Percentiles rank a stretch among this genome's conserved stretches.
phyloP scores from a whole-genome alignment of 176 grass and related monocot genomes.

The Paspalum vaginatum region DNA sequence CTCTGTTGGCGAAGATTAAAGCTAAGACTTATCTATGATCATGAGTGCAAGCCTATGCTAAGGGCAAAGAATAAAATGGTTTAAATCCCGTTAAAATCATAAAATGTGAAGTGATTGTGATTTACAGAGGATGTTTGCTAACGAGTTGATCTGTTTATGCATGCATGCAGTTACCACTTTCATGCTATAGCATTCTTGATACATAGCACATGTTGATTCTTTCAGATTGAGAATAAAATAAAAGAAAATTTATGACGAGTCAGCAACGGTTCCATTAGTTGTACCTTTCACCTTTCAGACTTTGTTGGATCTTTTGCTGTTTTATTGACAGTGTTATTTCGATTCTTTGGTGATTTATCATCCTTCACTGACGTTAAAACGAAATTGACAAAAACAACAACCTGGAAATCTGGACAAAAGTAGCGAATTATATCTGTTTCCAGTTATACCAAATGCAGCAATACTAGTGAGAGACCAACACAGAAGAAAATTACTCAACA shows the following conservation, averaged over 20 bases:
- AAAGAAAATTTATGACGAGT: slow-evolving; percentile 4
- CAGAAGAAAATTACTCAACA: neutral
- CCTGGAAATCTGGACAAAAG: neutral
- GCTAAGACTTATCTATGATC: neutral
- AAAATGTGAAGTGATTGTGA: neutral
- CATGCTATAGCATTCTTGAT: neutral
- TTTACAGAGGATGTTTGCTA: neutral
- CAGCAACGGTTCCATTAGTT: neutral
- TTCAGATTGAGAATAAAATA: neutral
- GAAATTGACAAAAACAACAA: neutral
- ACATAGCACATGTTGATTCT: neutral
- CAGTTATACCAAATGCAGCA: neutral
- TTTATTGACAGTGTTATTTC: neutral
- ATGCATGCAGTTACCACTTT: neutral
- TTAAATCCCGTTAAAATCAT: neutral
- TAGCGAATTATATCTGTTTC: neutral
- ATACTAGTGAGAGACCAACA: neutral
- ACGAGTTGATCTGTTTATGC: neutral
- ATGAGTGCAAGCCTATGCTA: neutral
- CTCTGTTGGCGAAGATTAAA: neutral
- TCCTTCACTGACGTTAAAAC: neutral
- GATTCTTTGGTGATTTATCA: slow-evolving; percentile 11
- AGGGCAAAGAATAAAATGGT: neutral
- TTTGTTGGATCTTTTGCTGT: neutral
- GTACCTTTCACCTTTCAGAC: slow-evolving; percentile 6